Percentiles rank a stretch among this genome's conserved stretches.
phyloP scores from a whole-genome alignment of 148 eudicot species.

The Rhododendron ferrugineum region DNA sequence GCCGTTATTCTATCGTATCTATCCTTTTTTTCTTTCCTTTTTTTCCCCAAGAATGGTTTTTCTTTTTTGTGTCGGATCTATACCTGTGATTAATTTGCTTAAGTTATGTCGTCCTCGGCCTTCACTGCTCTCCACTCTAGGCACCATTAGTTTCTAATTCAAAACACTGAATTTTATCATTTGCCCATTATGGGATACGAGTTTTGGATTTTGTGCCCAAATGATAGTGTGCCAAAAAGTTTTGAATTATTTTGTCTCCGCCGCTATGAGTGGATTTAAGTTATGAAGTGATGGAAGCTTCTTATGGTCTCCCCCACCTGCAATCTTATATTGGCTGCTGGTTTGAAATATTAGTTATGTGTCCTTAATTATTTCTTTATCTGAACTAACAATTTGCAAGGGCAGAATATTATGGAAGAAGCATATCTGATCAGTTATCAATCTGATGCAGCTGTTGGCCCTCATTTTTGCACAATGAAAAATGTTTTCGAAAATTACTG shows the following conservation, averaged over 20 bases:
- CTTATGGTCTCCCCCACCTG: neutral
- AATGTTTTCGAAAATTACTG: neutral
- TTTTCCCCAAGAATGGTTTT: neutral
- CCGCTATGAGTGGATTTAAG: neutral
- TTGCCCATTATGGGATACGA: neutral
- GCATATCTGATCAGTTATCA: neutral
- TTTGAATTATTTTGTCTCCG: neutral
- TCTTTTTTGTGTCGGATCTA: neutral
- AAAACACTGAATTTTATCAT: neutral
- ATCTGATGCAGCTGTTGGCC: neutral
- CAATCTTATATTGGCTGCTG: neutral
- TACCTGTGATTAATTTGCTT: slow-evolving; percentile 2
- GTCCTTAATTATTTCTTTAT: neutral
- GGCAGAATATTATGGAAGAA: neutral
- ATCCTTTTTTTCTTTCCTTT: neutral
- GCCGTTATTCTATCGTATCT: neutral
- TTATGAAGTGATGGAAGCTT: neutral
- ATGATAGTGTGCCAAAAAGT: neutral
- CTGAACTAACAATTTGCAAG: neutral
- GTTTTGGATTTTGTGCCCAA: neutral
- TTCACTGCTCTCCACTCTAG: neutral
- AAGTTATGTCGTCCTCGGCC: neutral
- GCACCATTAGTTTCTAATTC: neutral
- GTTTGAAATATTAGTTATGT: neutral
- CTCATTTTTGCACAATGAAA: neutral